Conservation (phyloP, 768 basidiomycete species). For the Russula dissimulans region DNA sequence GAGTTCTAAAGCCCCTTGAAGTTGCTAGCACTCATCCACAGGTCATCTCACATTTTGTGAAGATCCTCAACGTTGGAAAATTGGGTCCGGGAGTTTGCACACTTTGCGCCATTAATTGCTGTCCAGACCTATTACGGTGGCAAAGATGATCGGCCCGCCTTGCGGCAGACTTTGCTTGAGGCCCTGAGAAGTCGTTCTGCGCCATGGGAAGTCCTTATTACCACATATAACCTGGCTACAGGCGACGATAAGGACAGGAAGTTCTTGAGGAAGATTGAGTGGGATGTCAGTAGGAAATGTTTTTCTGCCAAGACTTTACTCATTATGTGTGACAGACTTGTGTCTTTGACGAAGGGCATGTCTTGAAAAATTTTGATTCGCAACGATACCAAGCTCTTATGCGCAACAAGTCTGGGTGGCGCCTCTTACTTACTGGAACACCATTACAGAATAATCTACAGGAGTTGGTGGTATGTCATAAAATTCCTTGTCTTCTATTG, state of each 20-base stretch:
- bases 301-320: not conserved
- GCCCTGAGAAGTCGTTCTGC: conserved; percentile 40
- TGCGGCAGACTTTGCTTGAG: conserved; percentile 65
- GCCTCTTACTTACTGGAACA: conserved; percentile 88
- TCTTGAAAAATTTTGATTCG: conserved; percentile 96
- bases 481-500: not conserved
- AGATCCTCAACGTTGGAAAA: conserved; percentile 97
- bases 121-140: conserved; percentile 91
- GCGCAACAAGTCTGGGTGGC: conserved; percentile 80
- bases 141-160: conserved; percentile 70
- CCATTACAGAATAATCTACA: conserved; percentile 90
- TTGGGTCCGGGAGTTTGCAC: conserved; percentile 94
- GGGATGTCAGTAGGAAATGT: conserved; percentile 63
- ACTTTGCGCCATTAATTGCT: conserved; percentile 78
- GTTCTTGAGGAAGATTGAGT: conserved; percentile 84
- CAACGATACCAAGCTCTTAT: conserved; percentile 88
- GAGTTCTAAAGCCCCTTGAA: conserved; percentile 28
- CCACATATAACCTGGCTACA: conserved; percentile 91
- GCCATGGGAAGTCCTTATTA: conserved; percentile 91
- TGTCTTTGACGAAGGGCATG: conserved; percentile 95
- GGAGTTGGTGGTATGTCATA: conserved; percentile 67
- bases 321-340: conserved; percentile 49
- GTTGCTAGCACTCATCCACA: not conserved
- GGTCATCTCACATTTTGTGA: not conserved
- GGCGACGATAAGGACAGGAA: conserved; percentile 82